These are phyloP conservation scores for Aegilops tauschii DNA, from an alignment of 176 grass and related monocot genomes.

Conservation along the genomic window DNA sequence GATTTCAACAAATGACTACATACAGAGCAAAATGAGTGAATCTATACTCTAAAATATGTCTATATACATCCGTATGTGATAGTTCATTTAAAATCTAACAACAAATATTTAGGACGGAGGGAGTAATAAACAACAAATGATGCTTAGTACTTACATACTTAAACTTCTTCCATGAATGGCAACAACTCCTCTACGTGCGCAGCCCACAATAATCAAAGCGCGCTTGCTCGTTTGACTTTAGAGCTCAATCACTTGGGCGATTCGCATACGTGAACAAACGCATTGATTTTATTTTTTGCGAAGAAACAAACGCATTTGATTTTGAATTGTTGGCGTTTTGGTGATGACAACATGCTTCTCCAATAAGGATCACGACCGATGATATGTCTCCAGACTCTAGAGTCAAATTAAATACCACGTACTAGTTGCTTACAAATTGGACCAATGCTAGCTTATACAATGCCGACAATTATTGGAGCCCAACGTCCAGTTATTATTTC, in stretches of 20 bases:
- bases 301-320: not conserved
- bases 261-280: not conserved
- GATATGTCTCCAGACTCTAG: not conserved
- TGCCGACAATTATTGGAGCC: not conserved
- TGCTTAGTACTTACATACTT: not conserved
- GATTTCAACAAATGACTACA: too few relatives aligned
- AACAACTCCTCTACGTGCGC: not conserved
- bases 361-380: not conserved
- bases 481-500: not conserved
- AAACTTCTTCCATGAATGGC: not conserved
- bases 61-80: too few relatives aligned
- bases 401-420: not conserved
- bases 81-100: too few relatives aligned
- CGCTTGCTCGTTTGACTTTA: slow-evolving; percentile 11
- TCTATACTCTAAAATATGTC: too few relatives aligned
- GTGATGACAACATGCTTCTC: not conserved
- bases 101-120: too few relatives aligned
- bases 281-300: not conserved
- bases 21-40: too few relatives aligned
- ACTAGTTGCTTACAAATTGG: not conserved
- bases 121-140: too few relatives aligned
- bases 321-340: not conserved
- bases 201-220: not conserved
- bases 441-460: not conserved
- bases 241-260: not conserved